phyloP scores from a whole-genome alignment of 495 filamentous ascomycete genomes.

The Clavariopsis aquatica region DNA sequence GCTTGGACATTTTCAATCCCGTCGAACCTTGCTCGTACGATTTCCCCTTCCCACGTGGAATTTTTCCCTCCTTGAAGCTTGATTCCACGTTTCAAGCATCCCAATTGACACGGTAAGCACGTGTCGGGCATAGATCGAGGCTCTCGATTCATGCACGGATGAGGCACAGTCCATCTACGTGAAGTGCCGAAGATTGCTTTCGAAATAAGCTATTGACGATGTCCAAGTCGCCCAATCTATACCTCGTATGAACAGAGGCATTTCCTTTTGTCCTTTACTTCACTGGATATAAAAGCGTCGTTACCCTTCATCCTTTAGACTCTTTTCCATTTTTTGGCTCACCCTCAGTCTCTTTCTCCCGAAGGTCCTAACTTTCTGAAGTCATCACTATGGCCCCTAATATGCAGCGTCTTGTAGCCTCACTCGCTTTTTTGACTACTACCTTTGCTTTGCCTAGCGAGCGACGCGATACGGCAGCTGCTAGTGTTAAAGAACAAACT shows the following conservation, averaged over 20 bases:
- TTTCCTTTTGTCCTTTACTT: neutral
- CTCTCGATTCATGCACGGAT: slow-evolving; percentile 1
- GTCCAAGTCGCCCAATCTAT: slow-evolving; percentile 4
- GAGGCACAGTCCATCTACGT: slow-evolving; percentile 10
- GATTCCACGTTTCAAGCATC: slow-evolving; percentile 2
- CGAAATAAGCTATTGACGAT: slow-evolving; percentile 6
- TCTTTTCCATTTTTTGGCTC: neutral
- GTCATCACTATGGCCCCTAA: neutral
- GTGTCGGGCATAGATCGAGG: slow-evolving; percentile 1
- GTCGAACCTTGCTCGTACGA: neutral
- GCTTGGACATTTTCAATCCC: neutral
- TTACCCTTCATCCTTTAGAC: neutral
- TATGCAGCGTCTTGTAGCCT: slow-evolving; percentile 1
- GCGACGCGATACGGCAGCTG: slow-evolving; percentile 2
- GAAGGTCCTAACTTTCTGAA: neutral
- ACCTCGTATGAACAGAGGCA: neutral
- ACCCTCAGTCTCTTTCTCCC: slow-evolving; percentile 10
- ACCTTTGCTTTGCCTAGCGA: slow-evolving; percentile 9
- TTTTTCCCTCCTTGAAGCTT: neutral
- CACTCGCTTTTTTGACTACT: slow-evolving; percentile 2
- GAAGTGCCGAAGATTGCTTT: slow-evolving; percentile 15
- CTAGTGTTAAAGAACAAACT: slow-evolving; percentile 1
- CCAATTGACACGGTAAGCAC: slow-evolving; percentile 1
- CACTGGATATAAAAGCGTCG: slow-evolving; percentile 3
- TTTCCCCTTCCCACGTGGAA: slow-evolving; percentile 3